These are phyloP conservation scores for Corinectria fuckeliana DNA, from an alignment of 2,329 filamentous ascomycete species.

Conservation along the genomic window DNA sequence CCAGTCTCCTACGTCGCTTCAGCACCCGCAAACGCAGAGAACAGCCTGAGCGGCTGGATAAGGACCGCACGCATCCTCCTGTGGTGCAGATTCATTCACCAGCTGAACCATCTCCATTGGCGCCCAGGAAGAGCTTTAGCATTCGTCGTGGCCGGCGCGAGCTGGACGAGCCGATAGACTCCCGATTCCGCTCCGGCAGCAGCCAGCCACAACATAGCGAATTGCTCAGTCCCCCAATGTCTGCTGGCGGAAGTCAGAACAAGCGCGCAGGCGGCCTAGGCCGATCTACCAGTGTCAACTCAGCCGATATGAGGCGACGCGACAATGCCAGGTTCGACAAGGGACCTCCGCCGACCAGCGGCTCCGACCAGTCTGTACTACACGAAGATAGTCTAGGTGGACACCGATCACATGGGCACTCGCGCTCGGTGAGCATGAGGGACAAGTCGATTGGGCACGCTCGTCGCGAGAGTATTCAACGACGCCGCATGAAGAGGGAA, in stretches of 20 bases:
- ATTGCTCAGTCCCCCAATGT: conserved; percentile 75
- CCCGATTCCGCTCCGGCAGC: conserved; percentile 60
- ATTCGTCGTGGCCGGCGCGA: conserved; percentile 68
- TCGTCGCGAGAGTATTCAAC: conserved; percentile 90
- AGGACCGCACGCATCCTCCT: conserved; percentile 73
- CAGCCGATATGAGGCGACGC: conserved; percentile 78
- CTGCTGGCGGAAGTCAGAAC: conserved; percentile 61
- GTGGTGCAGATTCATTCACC: conserved; percentile 81
- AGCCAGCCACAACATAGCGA: conserved; percentile 78
- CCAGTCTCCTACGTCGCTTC: conserved; percentile 83
- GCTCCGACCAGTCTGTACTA: conserved; percentile 75
- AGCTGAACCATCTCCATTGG: conserved; percentile 63
- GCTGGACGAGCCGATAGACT: conserved; percentile 56
- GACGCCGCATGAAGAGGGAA: conserved; percentile 76
- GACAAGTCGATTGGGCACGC: conserved; percentile 91
- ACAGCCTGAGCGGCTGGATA: conserved; percentile 67
- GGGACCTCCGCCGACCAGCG: conserved; percentile 77
- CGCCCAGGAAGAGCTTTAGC: conserved; percentile 87
- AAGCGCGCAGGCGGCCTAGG: conserved; percentile 72
- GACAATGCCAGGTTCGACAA: conserved; percentile 55
- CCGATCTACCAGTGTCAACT: conserved; percentile 90
- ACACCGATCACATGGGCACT: conserved; percentile 57
- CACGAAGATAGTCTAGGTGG: conserved; percentile 60
- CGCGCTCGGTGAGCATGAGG: conserved; percentile 70
- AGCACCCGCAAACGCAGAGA: conserved; percentile 84